Percentiles rank a stretch among this genome's conserved stretches.
Conservation (phyloP, 1,284 basidiomycete species). For the Ceratobasidium sp. region DNA sequence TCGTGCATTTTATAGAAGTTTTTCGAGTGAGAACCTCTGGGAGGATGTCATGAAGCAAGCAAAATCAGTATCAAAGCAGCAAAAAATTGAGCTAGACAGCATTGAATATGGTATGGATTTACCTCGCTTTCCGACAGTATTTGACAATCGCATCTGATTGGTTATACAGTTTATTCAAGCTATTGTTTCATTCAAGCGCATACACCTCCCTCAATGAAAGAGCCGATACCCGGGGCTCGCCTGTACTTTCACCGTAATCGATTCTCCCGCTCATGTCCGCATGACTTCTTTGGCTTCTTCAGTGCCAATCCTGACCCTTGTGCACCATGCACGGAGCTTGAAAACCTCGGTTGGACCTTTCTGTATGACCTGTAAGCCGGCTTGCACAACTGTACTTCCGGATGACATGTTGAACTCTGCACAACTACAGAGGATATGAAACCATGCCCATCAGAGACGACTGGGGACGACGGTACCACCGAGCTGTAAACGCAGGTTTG, state of each 20-base stretch:
- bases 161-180: too few species aligned
- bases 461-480: too few species aligned
- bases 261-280: not conserved
- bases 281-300: not conserved
- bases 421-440: too few species aligned
- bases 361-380: not conserved
- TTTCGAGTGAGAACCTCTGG: not conserved
- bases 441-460: too few species aligned
- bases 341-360: not conserved
- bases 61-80: conserved; percentile 2
- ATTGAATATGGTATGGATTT: too few species aligned
- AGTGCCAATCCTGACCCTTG: not conserved
- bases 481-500: too few species aligned
- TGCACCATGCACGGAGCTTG: not conserved
- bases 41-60: not conserved
- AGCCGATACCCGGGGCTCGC: conserved; percentile 53
- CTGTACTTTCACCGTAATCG: conserved; percentile 5
- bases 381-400: too few species aligned
- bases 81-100: conserved; percentile 62
- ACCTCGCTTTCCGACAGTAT: too few species aligned
- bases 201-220: conserved; percentile 57
- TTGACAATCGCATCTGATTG: too few species aligned
- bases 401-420: too few species aligned
- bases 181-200: too few species aligned
- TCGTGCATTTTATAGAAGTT: too few species aligned